These are phyloP conservation scores for Botrytis fragariae DNA, from an alignment of 2,329 filamentous ascomycete genomes.

Conservation along the genomic window DNA sequence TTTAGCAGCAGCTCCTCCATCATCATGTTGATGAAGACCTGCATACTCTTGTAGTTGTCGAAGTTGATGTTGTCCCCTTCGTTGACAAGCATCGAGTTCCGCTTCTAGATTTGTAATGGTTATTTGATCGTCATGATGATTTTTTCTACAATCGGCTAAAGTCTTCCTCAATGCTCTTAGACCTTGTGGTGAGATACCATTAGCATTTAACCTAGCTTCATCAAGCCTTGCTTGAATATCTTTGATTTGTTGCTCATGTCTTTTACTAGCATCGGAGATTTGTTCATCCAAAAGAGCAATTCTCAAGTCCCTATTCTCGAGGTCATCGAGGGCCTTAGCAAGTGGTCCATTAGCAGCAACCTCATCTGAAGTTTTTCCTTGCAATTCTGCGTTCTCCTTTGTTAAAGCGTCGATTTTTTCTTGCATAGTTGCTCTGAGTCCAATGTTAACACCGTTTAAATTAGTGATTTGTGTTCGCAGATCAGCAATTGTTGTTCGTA, in stretches of 20 bases:
- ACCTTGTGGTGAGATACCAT: constrained; percentile 3
- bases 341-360: neutral
- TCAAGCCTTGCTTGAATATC: neutral
- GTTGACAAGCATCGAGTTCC: neutral
- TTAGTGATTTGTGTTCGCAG: neutral
- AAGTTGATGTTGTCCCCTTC: neutral
- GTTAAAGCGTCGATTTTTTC: neutral
- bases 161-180: neutral
- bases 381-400: neutral
- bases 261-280: neutral
- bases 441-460: neutral
- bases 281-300: neutral
- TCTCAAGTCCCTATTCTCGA: neutral
- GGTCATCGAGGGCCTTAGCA: neutral
- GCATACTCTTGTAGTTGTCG: neutral
- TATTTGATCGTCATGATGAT: neutral
- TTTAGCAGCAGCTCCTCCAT: neutral
- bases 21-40: neutral
- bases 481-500: neutral
- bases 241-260: neutral
- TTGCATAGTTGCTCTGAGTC: neutral
- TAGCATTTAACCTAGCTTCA: constrained; percentile 1
- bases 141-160: neutral
- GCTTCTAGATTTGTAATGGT: neutral
- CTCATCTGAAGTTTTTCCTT: neutral